Base-by-base conservation (phyloP, 2,329 filamentous ascomycete species). In the Fusarium vanettenii region DNA sequence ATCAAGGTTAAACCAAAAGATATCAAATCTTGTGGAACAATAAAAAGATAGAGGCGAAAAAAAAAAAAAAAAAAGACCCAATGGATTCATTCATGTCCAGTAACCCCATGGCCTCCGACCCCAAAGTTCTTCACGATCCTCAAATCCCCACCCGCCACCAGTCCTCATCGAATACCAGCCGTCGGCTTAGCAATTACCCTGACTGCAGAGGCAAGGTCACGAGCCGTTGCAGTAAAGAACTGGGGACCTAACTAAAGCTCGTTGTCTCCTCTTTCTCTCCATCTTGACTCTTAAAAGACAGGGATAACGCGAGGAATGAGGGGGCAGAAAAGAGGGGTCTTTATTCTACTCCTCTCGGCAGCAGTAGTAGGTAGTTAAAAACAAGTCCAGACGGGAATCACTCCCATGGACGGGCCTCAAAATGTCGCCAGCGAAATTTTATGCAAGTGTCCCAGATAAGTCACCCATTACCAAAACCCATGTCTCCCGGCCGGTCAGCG, bases 141-240 rank as follows among this genome's bases (percentile, higher is more conserved):
- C 13, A 50, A 39, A 60, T 67, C 67, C 60, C 69, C 64, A 57
- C 68, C 72, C 65, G 64, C 60, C 50, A n/a, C 57, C 39, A 52
- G 27, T 45, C 57, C 66, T 74, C 56, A 65, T 78, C 76, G 71
- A 78, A 78, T 78, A 50, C 71, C 73, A 77, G 35, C 25, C 64
- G 60, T 74, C 62, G 66, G 65, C 72, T 78, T 79, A 78, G 73
- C 75, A 78, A 78, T 79, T 68, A 67, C 60, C 33, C 64, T 31
- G 11, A 29, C 52, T 57, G 35, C 37, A 68, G 39, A 67, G 59
- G 52, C 33, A 63, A 52, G 50, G 60, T 70, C 59, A 60, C 65
- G 11, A 27, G 55, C 33, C 29, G 29, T 37, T 67, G 60, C 61
- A 67, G 50, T 52, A 69, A 29, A 18, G 16, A 25, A 50, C 27